phyloP scores from a whole-genome alignment of 2,329 filamentous ascomycete genomes.

The Alternaria incomplexa region DNA sequence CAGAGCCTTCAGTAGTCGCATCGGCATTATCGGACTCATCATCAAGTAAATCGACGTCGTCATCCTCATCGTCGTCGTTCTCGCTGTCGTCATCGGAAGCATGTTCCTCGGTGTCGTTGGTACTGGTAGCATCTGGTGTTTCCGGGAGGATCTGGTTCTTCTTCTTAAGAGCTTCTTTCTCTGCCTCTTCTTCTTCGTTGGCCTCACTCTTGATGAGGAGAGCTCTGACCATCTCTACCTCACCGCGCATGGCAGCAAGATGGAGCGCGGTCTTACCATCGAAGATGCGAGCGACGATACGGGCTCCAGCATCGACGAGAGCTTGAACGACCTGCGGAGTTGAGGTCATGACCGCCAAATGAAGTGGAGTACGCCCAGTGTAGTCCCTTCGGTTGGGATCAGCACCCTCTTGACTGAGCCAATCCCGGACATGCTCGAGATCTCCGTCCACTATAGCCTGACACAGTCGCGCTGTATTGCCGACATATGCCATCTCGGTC shows the following conservation, averaged over 20 bases:
- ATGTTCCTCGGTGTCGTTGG: conserved; percentile 2
- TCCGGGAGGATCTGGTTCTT: neutral
- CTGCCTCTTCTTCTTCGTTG: conserved; percentile 73
- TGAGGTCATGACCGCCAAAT: conserved; percentile 74
- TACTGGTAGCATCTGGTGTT: neutral
- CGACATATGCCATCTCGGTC: conserved; percentile 90
- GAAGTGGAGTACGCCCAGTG: conserved; percentile 74
- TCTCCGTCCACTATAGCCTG: conserved; percentile 81
- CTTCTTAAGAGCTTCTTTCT: conserved; percentile 56
- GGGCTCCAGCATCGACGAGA: conserved; percentile 74
- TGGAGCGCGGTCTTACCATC: conserved; percentile 86
- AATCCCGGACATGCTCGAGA: conserved; percentile 71
- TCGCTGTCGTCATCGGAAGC: conserved; percentile 48
- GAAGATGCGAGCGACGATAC: conserved; percentile 74
- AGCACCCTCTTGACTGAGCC: conserved; percentile 69
- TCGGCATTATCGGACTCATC: conserved; percentile 49
- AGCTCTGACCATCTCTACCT: conserved; percentile 71
- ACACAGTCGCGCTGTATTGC: conserved; percentile 77
- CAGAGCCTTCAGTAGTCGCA: conserved; percentile 75
- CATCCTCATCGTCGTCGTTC: conserved; percentile 56
- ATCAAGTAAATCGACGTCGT: conserved; percentile 60
- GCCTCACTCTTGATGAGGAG: conserved; percentile 75
- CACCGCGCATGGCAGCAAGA: conserved; percentile 74
- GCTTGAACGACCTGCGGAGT: conserved; percentile 72
- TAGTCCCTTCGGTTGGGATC: conserved; percentile 71